Base-by-base conservation (phyloP, 768 basidiomycete genomes). In the Phlebiopsis gigantea region DNA sequence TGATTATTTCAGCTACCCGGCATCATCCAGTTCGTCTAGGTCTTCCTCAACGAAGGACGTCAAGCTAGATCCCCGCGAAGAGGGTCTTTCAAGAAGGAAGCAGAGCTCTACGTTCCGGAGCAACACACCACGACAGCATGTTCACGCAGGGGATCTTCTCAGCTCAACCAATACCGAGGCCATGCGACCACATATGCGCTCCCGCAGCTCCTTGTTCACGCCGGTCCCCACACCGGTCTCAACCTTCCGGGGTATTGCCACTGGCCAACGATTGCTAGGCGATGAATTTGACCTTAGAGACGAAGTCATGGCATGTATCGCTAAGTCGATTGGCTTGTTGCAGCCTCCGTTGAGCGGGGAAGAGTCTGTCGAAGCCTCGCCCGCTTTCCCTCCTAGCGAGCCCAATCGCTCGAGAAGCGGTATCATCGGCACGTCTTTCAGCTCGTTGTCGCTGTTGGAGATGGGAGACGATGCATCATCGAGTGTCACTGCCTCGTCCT, bases 221-320 rank as follows among this genome's bases (percentile, higher is more conserved):
- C 45, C 61, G 19, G 44, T 8, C 44, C 43, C 48, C 56, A 34
- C 29, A 31, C 43, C 12, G 22, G 30, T 22, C 31, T 1, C 51
- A 53, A 5, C 14, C n/a, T 6, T 6, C n/a, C 14, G 42, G 12
- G 30, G 34, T 15, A 65, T 46, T 62, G 61, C 26, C 59, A 62
- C 21, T 61, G 66, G 43, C 25, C 64, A 30, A 59, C 62, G 42
- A 67, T 68, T 76, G 53, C 69, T 77, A 29, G 74, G 73, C 7
- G 88, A 87, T 24, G 92, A 95, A 21, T 95, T 98, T 62, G 93
- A 98, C 68, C 81, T 98, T n/a, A 83, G 92, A 31, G 92, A 94
- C 62, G 94, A 92, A 62, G 95, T 99, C 29, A 94, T 98, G 93
- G 88, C 90, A 0, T 96, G 93, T 69, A 95, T 99, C 58, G 94